phyloP scores from a whole-genome alignment of 2,329 filamentous ascomycete genomes.

The Cordyceps cicadae region DNA sequence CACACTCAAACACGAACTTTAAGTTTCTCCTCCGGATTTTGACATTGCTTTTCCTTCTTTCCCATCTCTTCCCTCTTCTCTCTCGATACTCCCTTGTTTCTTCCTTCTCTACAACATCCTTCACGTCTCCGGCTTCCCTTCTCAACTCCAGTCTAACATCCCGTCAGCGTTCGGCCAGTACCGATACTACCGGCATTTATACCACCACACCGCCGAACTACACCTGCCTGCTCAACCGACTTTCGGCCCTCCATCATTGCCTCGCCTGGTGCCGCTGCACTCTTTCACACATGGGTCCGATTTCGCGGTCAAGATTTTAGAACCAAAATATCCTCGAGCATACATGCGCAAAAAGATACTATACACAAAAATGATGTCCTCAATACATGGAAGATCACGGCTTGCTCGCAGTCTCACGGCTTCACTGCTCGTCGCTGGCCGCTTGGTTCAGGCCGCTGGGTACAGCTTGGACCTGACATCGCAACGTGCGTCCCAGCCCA shows the following conservation, averaged over 20 bases:
- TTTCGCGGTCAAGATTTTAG: neutral
- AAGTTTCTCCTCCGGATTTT: neutral
- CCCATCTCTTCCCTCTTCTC: neutral
- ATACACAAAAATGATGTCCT: neutral
- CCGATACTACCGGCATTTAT: neutral
- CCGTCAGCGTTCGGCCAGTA: neutral
- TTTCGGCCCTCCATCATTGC: neutral
- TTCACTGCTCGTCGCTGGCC: neutral
- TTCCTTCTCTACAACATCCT: neutral
- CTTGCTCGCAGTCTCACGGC: neutral
- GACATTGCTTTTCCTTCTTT: neutral
- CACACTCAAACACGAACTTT: neutral
- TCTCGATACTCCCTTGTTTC: neutral
- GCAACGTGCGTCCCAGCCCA: neutral
- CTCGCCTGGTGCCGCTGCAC: neutral
- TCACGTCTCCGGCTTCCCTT: neutral
- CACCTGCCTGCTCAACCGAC: neutral
- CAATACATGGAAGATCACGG: neutral
- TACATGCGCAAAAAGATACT: neutral
- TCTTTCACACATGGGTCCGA: neutral
- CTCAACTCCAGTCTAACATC: neutral
- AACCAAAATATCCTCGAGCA: neutral
- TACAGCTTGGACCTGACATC: conserved; percentile 6
- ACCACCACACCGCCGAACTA: neutral
- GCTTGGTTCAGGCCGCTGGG: neutral